phyloP scores from a whole-genome alignment of 495 filamentous ascomycete species.

The Elasticomyces elasticus region DNA sequence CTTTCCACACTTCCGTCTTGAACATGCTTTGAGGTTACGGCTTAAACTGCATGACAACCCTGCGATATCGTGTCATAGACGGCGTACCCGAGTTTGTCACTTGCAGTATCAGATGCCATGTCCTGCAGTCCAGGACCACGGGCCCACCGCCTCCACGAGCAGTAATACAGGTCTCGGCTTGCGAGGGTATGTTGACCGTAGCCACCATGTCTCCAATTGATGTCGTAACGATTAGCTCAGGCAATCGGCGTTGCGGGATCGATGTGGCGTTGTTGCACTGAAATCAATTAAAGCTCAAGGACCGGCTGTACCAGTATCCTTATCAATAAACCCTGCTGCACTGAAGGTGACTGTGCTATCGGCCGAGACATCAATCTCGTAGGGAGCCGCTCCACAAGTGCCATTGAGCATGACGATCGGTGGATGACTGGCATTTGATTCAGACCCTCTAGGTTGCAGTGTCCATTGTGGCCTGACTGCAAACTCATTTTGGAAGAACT shows the following conservation, averaged over 20 bases:
- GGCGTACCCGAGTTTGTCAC: constrained; percentile 4
- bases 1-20: no score
- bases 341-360: neutral
- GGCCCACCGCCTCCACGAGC: neutral
- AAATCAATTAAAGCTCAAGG: neutral
- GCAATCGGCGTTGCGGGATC: neutral
- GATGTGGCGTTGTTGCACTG: neutral
- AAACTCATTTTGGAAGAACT: constrained; percentile 42
- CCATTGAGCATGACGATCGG: constrained; percentile 39
- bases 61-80: constrained; percentile 5
- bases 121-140: neutral
- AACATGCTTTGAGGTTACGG: no score
- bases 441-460: constrained; percentile 14
- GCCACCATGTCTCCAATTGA: neutral
- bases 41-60: constrained; percentile 2
- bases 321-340: neutral
- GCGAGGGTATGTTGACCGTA: neutral
- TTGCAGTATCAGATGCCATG: constrained; percentile 1
- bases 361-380: neutral
- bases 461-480: constrained; percentile 43
- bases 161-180: neutral
- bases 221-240: neutral
- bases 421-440: constrained; percentile 33
- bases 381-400: constrained; percentile 8
- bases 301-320: neutral